phyloP scores from a whole-genome alignment of 75 land plant species.

The Picea glauca region DNA sequence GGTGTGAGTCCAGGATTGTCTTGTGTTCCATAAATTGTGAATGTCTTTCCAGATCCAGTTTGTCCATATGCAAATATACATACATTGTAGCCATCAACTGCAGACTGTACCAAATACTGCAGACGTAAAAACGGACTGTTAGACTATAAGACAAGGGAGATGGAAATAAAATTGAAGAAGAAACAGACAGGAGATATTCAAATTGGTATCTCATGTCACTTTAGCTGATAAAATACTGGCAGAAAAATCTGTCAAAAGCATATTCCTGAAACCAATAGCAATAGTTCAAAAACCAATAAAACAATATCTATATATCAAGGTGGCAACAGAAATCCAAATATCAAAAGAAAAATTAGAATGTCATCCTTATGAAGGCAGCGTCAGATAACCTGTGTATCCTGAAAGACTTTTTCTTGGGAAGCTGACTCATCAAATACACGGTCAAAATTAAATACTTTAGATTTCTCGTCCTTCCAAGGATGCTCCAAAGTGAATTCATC shows the following conservation, averaged over 20 bases:
- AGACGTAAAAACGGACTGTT: conserved; percentile 7
- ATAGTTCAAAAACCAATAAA: not conserved
- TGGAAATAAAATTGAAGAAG: not conserved
- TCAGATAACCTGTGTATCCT: conserved; percentile 32
- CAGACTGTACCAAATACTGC: conserved; percentile 65
- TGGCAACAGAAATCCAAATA: not conserved
- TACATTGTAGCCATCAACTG: conserved; percentile 65
- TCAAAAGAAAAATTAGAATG: not conserved
- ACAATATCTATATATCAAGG: not conserved
- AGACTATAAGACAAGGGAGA: not conserved
- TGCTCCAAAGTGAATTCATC: conserved; percentile 49
- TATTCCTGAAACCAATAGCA: not conserved
- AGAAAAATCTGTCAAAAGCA: no score
- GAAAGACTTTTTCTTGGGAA: conserved; percentile 35
- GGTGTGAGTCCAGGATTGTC: conserved; percentile 30
- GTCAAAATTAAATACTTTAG: conserved; percentile 40
- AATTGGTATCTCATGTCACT: conserved; percentile 19
- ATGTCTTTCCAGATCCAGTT: conserved; percentile 77
- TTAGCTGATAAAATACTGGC: not conserved
- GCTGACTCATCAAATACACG: conserved; percentile 46
- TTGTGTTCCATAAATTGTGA: conserved; percentile 48
- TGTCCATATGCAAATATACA: conserved; percentile 83
- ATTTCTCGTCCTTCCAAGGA: conserved; percentile 51
- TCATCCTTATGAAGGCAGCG: not conserved
- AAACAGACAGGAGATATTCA: conserved; percentile 14